These are phyloP conservation scores for Erigeron canadensis DNA, from an alignment of 129 eudicot species.

Conservation along the genomic window DNA sequence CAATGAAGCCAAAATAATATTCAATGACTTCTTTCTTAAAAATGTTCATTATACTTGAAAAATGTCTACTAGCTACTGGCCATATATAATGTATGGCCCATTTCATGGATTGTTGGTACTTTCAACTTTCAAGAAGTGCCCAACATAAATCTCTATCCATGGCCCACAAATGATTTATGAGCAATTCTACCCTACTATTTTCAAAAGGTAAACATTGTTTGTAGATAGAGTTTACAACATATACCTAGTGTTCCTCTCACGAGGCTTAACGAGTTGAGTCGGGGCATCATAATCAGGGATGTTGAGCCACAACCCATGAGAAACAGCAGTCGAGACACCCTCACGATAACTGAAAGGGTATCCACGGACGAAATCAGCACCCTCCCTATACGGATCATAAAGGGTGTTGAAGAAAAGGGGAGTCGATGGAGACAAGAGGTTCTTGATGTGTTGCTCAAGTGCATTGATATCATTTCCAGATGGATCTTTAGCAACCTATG, in stretches of 20 bases:
- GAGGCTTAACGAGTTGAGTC: constrained; percentile 57
- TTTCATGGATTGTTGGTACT: no score
- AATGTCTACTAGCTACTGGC: no score
- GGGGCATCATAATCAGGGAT: constrained; percentile 60
- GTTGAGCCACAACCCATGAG: constrained; percentile 59
- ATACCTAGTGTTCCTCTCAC: constrained; percentile 49
- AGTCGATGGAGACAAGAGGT: constrained; percentile 61
- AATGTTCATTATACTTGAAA: no score
- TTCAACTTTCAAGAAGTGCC: no score
- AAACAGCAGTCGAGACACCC: constrained; percentile 60
- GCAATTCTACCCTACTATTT: not conserved
- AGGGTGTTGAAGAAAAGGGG: constrained; percentile 71
- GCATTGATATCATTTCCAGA: constrained; percentile 64
- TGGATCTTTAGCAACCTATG: constrained; percentile 68
- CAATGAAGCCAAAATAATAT: no score
- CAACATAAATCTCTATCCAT: no score
- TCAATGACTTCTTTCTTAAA: no score
- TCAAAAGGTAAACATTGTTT: not conserved
- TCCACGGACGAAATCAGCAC: constrained; percentile 70
- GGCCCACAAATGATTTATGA: not conserved
- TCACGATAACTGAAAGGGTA: constrained; percentile 69
- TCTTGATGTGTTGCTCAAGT: constrained; percentile 70
- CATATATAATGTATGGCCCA: no score
- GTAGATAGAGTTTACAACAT: not conserved
- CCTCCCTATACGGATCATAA: constrained; percentile 60